Conservation (phyloP, 495 filamentous ascomycete species). For the Penicillium flavigenum region DNA sequence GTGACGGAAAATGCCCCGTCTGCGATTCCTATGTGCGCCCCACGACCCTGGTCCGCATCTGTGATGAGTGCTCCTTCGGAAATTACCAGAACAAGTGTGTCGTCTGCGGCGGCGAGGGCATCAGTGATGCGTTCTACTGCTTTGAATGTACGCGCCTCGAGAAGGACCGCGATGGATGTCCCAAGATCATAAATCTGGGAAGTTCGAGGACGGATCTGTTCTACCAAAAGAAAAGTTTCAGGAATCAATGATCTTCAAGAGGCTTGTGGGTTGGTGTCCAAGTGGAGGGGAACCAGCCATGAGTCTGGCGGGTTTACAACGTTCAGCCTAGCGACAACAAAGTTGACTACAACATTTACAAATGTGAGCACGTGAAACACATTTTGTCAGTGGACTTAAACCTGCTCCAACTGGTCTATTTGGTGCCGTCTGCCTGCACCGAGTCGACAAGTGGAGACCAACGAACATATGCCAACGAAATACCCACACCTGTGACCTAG, state of each 20-base stretch:
- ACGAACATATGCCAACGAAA: background rate
- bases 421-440: background rate
- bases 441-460: background rate
- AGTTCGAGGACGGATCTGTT: conserved; percentile 93
- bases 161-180: conserved; percentile 96
- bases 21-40: conserved; percentile 99
- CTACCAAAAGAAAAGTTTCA: conserved; percentile 77
- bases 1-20: conserved; percentile 98
- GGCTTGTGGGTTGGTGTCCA: conserved; percentile 18
- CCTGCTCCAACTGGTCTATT: conserved; percentile 10
- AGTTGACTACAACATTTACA: conserved; percentile 3
- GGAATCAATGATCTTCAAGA: conserved; percentile 56
- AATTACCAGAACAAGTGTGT: conserved; percentile 99
- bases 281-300: conserved; percentile 12
- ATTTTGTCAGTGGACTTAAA: conserved; percentile 7
- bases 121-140: conserved; percentile 99
- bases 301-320: conserved; percentile 8
- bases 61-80: conserved; percentile 98
- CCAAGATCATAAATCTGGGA: conserved; percentile 98
- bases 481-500: background rate
- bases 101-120: conserved; percentile 97
- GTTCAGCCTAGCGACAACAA: conserved; percentile 9
- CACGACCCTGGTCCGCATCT: conserved; percentile 95
- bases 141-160: conserved; percentile 97
- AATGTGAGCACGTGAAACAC: background rate